Conservation (phyloP, 2,329 filamentous ascomycete genomes). For the Ceratocystis albifundus region DNA sequence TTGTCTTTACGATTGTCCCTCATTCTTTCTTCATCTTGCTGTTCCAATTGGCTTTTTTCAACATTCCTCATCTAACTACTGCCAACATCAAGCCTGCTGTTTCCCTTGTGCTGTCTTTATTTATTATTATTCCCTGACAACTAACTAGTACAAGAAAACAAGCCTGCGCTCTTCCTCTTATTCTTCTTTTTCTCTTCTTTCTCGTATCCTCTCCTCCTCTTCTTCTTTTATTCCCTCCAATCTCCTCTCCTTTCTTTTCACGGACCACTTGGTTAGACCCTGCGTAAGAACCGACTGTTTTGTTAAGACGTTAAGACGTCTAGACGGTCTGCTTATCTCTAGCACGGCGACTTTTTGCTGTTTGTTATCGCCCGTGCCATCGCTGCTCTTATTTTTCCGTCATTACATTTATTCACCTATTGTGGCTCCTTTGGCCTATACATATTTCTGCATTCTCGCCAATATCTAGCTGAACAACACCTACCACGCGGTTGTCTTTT, state of each 20-base stretch:
- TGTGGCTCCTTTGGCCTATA: no score
- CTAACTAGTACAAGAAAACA: background rate
- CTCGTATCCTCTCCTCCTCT: background rate
- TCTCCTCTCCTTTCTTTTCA: slow-evolving; percentile 4
- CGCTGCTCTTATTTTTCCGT: slow-evolving; percentile 12
- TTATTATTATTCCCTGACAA: background rate
- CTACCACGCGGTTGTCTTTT: no score
- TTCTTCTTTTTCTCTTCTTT: slow-evolving; percentile 4
- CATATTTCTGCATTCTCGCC: no score
- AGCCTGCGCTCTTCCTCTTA: background rate
- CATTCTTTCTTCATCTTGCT: background rate
- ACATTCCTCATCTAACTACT: background rate
- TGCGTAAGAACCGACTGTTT: background rate
- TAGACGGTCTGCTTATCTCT: background rate
- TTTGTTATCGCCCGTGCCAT: slow-evolving; percentile 9
- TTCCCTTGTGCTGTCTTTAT: background rate
- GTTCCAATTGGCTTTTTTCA: background rate
- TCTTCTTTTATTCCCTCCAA: background rate
- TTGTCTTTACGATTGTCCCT: background rate
- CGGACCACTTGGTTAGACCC: background rate
- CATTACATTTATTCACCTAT: slow-evolving; percentile 21
- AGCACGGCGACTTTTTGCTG: slow-evolving; percentile 10
- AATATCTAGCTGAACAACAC: background rate
- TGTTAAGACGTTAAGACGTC: background rate
- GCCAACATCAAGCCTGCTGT: background rate